These are phyloP conservation scores for Ceratocystis albifundus DNA, from an alignment of 2,329 filamentous ascomycete genomes.

Conservation along the genomic window DNA sequence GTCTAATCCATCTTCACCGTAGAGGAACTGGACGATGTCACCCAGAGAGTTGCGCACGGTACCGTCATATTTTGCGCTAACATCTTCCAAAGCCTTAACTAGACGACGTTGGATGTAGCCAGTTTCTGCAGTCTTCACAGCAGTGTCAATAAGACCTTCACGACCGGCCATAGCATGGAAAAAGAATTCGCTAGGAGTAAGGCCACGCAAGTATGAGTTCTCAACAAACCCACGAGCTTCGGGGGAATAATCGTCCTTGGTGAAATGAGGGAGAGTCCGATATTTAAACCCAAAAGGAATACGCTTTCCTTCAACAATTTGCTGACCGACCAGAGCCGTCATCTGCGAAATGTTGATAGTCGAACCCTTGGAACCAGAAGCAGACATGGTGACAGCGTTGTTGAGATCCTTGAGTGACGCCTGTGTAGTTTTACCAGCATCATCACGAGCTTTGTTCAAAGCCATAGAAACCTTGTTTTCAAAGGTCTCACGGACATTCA, in stretches of 20 bases:
- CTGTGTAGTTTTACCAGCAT: conserved; percentile 84
- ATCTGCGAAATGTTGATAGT: conserved; percentile 99
- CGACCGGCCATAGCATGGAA: conserved; percentile 99
- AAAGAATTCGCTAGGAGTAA: conserved; percentile 95
- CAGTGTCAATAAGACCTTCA: conserved; percentile 98
- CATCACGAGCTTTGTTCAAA: conserved; percentile 89
- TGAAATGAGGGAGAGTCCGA: conserved; percentile 90
- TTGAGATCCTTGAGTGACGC: conserved; percentile 90
- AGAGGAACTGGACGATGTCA: conserved; percentile 93
- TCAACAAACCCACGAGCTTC: conserved; percentile 96
- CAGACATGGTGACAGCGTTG: conserved; percentile 93
- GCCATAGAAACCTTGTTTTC: conserved; percentile 93
- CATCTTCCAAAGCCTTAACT: conserved; percentile 94
- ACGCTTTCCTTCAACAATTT: conserved; percentile 96
- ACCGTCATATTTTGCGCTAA: conserved; percentile 94
- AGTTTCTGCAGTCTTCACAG: conserved; percentile 97
- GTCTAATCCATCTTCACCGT: conserved; percentile 93
- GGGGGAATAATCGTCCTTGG: conserved; percentile 97
- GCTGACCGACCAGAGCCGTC: conserved; percentile 94
- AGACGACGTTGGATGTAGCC: conserved; percentile 98
- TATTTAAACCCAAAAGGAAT: conserved; percentile 99
- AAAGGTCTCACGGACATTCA: conserved; percentile 97
- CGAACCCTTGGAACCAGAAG: conserved; percentile 94
- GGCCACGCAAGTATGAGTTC: conserved; percentile 91
- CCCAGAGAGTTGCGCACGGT: conserved; percentile 94